Base-by-base conservation (phyloP, 768 basidiomycete species). In the Pulveroboletus sp. region DNA sequence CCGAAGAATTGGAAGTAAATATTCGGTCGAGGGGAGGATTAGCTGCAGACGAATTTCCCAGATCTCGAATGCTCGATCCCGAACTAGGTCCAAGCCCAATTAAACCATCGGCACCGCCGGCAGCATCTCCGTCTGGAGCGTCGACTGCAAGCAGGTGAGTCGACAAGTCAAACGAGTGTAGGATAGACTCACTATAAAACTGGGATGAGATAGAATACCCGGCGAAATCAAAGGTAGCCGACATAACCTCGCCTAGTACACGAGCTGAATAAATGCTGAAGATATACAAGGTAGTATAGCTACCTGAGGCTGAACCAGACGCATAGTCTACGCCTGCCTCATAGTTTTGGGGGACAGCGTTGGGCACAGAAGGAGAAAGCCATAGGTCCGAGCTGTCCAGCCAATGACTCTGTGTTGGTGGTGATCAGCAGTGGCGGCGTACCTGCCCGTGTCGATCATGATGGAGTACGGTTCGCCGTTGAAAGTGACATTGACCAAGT, bases 81-180 rank as follows among this genome's bases (percentile, higher is more conserved):
- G 68, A 70, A 62, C 74, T 80, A 37, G 79, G 84, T 1, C 88
- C 87, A 4, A 87, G 76, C 3, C 85, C 84, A 58, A 77, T 61
- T 27, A 78, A 60, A 11, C 76, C 76, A 41, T 43, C 53, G 12
- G 53, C 48, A n/a, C 59, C 51, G 4, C 31, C 47, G 6, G 55
- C 53, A 8, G 51, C 48, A 21, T 42, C 21, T 14, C 37, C 55
- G 0, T 17, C 8, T 34, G 51, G 51, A 7, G 61, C 66, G 4
- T 51, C 37, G 4, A 68, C 64, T 66, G 38, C 27, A 42, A 31
- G 35, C 20, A 11, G 7, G n/a, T 68, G 24, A 53, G 29, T 8
- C 33, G 29, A 37, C n/a, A 16, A 43, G 14, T 9, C 8, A 39
- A 21, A 41, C 4, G 14, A 16, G 23, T 5, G 12, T 5, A 1